These are phyloP conservation scores for Histomonas meleagridis DNA, from an alignment of 208 protist species.

Conservation along the genomic window DNA sequence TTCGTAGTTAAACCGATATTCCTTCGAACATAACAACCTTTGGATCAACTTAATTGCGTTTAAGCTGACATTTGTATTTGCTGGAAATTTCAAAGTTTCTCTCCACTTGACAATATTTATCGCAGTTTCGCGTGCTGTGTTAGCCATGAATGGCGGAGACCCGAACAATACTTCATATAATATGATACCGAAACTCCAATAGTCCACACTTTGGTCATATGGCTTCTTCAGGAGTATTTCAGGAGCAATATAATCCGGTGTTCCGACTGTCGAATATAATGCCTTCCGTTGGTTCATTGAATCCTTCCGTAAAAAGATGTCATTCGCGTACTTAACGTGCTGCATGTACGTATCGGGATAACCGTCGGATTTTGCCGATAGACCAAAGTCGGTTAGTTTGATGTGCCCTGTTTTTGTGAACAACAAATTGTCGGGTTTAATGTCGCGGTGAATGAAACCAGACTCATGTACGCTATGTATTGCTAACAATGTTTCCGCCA, in stretches of 20 bases:
- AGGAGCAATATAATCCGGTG: not conserved
- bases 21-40: too few relatives aligned
- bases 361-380: not conserved
- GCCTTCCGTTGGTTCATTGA: conserved; percentile 20
- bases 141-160: not conserved
- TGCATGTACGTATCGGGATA: not conserved
- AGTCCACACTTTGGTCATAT: not conserved
- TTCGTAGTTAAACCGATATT: too few relatives aligned
- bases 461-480: conserved; percentile 54
- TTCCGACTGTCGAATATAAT: not conserved
- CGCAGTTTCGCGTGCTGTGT: not conserved
- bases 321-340: not conserved
- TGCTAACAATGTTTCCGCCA: conserved; percentile 58
- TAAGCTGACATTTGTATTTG: too few relatives aligned
- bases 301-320: not conserved
- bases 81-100: not conserved
- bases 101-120: not conserved
- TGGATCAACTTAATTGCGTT: too few relatives aligned
- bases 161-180: conserved; percentile 62
- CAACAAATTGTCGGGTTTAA: conserved; percentile 50
- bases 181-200: conserved; percentile 49
- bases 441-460: conserved; percentile 55
- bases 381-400: conserved; percentile 51
- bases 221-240: not conserved
- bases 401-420: conserved; percentile 46